Evolutionary conservation across 345 rosid species (phyloP).

Genomic region (Nephelium lappaceum): DNA sequence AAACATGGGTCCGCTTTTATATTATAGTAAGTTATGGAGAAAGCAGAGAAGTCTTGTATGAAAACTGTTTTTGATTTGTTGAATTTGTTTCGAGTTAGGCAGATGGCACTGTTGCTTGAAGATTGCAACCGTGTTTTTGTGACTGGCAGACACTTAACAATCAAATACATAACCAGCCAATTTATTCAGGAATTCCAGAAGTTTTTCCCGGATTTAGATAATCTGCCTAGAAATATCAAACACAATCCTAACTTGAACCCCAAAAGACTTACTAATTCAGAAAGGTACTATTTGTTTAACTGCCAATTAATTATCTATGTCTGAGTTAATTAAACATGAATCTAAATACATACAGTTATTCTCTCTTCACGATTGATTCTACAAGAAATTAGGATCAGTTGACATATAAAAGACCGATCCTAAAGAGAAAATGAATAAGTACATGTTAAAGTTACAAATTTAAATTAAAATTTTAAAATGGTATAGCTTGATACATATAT

Average conservation of each 20-base stretch:
- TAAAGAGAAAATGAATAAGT: too few species aligned
- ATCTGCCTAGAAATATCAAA: background rate
- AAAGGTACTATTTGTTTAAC: background rate
- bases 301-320: too few species aligned
- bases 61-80: background rate
- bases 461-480: too few species aligned
- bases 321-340: too few species aligned
- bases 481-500: too few species aligned
- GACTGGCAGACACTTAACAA: background rate
- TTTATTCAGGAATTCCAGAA: background rate
- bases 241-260: background rate
- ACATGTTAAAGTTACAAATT: too few species aligned
- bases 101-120: constrained; percentile 17
- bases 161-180: background rate
- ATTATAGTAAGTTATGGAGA: background rate
- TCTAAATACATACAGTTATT: too few species aligned
- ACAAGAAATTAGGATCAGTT: too few species aligned
- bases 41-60: background rate
- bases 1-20: constrained; percentile 18
- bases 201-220: background rate
- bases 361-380: too few species aligned
- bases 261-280: background rate
- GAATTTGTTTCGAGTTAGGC: constrained; percentile 16
- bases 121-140: background rate
- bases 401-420: too few species aligned